Conservation (phyloP, 768 basidiomycete species). For the Sporobolomyces pararoseus region DNA sequence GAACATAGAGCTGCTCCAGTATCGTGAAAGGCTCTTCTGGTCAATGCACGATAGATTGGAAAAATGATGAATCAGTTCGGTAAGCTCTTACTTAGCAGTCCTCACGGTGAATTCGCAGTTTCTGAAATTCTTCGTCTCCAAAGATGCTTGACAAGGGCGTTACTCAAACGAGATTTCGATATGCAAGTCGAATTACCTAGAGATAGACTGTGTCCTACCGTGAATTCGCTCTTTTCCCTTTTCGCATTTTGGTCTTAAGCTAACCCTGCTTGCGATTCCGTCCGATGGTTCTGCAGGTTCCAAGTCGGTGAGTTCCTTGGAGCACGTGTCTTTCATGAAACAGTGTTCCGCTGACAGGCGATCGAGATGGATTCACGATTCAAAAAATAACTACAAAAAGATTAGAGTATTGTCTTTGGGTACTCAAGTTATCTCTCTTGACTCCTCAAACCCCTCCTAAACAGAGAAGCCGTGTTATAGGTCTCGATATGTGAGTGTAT, state of each 20-base stretch:
- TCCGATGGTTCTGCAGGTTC: conserved; percentile 35
- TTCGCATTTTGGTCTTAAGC: not conserved
- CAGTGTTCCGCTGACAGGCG: no score
- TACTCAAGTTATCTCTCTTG: conserved; percentile 14
- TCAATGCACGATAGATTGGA: conserved; percentile 71
- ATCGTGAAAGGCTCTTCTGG: no score
- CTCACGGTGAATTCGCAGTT: no score
- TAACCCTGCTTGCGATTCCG: no score
- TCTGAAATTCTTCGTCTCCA: not conserved
- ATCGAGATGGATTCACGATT: no score
- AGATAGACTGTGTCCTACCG: conserved; percentile 81
- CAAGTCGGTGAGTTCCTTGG: conserved; percentile 25
- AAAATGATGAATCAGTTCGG: conserved; percentile 50
- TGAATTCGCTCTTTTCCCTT: conserved; percentile 46
- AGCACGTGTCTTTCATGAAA: not conserved
- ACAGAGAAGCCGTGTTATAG: not conserved
- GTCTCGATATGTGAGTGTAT: conserved; percentile 30
- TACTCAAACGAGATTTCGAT: conserved; percentile 72
- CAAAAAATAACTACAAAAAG: conserved; percentile 10
- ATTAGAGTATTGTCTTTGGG: conserved; percentile 32
- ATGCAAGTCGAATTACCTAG: conserved; percentile 61
- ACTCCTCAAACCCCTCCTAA: not conserved
- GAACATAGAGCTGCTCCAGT: no score
- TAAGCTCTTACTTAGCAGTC: not conserved
- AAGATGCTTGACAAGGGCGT: conserved; percentile 72